phyloP scores from a whole-genome alignment of 768 basidiomycete genomes.

The Chiua virens region DNA sequence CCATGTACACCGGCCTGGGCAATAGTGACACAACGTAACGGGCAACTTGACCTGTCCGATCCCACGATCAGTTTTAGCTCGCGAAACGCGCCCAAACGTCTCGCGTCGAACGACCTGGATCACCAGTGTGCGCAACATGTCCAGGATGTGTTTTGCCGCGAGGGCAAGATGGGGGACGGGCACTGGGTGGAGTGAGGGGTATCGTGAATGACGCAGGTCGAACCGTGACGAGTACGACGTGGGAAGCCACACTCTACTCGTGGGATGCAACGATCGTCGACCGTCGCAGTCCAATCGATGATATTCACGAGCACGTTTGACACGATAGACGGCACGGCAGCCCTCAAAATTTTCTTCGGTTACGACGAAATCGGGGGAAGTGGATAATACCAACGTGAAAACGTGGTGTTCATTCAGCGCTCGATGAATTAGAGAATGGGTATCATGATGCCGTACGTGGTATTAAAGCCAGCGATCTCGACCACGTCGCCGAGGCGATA shows the following conservation, averaged over 20 bases:
- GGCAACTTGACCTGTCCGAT: slow-evolving; percentile 22
- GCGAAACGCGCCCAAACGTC: slow-evolving; percentile 23
- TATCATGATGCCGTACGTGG: slow-evolving; percentile 12
- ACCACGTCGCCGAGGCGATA: slow-evolving; percentile 22
- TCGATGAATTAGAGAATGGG: slow-evolving; percentile 20
- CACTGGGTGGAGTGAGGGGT: not conserved
- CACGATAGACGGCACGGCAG: not conserved
- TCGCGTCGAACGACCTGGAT: slow-evolving; percentile 19
- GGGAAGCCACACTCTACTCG: not conserved
- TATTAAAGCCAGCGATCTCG: slow-evolving; percentile 20
- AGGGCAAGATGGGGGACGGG: not conserved
- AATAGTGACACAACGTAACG: too few relatives aligned
- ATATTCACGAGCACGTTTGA: not conserved
- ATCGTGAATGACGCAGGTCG: too few relatives aligned
- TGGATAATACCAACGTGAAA: too few relatives aligned
- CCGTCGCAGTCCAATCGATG: slow-evolving; percentile 15
- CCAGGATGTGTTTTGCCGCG: slow-evolving; percentile 9
- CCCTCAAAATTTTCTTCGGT: slow-evolving; percentile 11
- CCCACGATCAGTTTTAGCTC: slow-evolving; percentile 6
- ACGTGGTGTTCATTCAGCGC: not conserved
- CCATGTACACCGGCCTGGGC: not conserved
- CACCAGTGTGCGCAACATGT: slow-evolving; percentile 10
- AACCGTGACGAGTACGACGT: too few relatives aligned
- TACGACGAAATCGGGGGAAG: slow-evolving; percentile 9
- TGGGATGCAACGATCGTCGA: slow-evolving; percentile 5